Conservation (phyloP, 106 monocot genomes). For the Dendrobium officinale region DNA sequence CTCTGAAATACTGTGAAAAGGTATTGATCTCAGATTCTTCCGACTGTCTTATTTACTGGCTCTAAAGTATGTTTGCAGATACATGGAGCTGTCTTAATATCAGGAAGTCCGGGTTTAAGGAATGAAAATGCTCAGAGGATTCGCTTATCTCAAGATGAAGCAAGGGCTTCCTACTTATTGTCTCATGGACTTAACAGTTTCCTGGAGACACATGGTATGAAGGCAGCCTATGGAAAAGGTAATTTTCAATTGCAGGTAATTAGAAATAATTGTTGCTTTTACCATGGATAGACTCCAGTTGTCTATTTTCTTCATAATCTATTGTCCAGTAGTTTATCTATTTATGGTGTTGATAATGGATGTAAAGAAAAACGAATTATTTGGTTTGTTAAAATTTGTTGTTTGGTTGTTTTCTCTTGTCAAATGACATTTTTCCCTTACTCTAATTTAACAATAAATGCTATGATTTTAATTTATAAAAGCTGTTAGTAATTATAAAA, state of each 20-base stretch:
- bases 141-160: conserved; percentile 59
- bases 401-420: too few relatives aligned
- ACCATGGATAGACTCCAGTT: neutral
- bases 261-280: neutral
- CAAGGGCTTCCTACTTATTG: conserved; percentile 51
- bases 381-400: too few relatives aligned
- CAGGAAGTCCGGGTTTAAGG: conserved; percentile 88
- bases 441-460: too few relatives aligned
- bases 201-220: conserved; percentile 63
- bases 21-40: conserved; percentile 26
- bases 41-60: conserved; percentile 3
- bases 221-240: conserved; percentile 82
- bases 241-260: neutral
- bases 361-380: too few relatives aligned
- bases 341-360: too few relatives aligned
- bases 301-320: neutral
- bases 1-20: conserved; percentile 64
- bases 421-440: too few relatives aligned
- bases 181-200: conserved; percentile 61
- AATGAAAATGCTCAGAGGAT: conserved; percentile 42
- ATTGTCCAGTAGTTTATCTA: neutral
- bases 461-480: too few relatives aligned
- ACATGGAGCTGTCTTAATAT: conserved; percentile 71
- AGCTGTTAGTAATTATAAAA: too few relatives aligned
- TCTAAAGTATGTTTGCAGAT: conserved; percentile 28